Evolutionary conservation across 805 yeast genomes (phyloP).

Genomic region (Ogataea glucozyma): DNA sequence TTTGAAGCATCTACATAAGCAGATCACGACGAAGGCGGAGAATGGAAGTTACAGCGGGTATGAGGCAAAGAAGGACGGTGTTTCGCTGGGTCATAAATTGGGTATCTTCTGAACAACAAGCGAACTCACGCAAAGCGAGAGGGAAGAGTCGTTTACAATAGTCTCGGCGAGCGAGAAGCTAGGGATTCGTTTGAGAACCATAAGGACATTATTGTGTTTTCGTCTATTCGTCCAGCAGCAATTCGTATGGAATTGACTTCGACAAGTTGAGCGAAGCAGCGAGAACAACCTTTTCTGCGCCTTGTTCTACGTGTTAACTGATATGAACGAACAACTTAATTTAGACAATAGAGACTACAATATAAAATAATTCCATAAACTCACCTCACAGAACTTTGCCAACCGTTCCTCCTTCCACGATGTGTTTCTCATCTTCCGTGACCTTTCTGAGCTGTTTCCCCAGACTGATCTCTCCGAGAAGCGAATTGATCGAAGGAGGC

Average conservation of each 20-base stretch:
- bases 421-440: conserved; percentile 46
- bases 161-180: no score
- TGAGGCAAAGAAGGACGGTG: conserved; percentile 12
- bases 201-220: no score
- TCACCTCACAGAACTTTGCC: conserved; percentile 47
- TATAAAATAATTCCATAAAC: not conserved
- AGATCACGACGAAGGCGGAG: conserved; percentile 51
- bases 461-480: conserved; percentile 57
- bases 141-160: not conserved
- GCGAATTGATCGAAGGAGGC: conserved; percentile 34
- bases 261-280: no score
- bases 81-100: conserved; percentile 20
- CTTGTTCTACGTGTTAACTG: no score
- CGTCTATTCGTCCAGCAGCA: no score
- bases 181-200: no score
- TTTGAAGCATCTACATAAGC: conserved; percentile 65
- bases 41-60: conserved; percentile 8
- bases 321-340: no score
- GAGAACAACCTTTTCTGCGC: no score
- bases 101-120: conserved; percentile 17
- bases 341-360: conserved; percentile 8
- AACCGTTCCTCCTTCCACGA: conserved; percentile 46
- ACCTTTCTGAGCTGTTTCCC: conserved; percentile 57
- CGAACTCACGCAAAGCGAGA: not conserved
- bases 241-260: no score